phyloP scores from a whole-genome alignment of 2,329 filamentous ascomycete genomes.

The Gnomoniopsis smithogilvyi region DNA sequence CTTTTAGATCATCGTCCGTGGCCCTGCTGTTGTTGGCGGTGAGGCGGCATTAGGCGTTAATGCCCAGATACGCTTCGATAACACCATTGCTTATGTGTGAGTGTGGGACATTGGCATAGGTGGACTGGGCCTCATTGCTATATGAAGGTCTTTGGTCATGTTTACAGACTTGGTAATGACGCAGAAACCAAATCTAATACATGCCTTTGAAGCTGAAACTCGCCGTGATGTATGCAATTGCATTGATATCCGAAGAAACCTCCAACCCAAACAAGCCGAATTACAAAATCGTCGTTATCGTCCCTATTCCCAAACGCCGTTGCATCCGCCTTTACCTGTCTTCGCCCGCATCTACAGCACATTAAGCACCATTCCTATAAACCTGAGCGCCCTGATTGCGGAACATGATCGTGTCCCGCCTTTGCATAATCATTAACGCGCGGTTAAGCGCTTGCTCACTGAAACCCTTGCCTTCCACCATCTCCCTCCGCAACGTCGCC shows the following conservation, averaged over 20 bases:
- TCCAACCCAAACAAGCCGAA: background rate
- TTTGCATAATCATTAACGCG: conserved; percentile 80
- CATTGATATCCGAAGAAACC: background rate
- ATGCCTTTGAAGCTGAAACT: background rate
- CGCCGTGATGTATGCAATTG: background rate
- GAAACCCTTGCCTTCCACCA: conserved; percentile 89
- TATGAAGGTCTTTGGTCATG: background rate
- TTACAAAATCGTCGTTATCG: background rate
- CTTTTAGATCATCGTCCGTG: conserved; percentile 63
- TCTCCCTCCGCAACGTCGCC: conserved; percentile 80
- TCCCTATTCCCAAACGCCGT: conserved; percentile 10
- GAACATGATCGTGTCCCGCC: conserved; percentile 83
- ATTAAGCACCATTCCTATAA: conserved; percentile 66
- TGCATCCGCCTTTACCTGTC: background rate
- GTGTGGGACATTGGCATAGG: background rate
- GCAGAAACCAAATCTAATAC: background rate
- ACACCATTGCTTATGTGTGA: conserved; percentile 62
- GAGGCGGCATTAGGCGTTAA: conserved; percentile 61
- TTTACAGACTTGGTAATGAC: background rate
- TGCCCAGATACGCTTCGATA: conserved; percentile 67
- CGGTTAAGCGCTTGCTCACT: conserved; percentile 82
- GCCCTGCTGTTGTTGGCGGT: conserved; percentile 69
- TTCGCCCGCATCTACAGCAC: background rate
- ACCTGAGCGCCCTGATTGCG: conserved; percentile 73
- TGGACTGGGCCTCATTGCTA: background rate